Conservation (phyloP, 116 monocot species). For the Cymodocea nodosa region DNA sequence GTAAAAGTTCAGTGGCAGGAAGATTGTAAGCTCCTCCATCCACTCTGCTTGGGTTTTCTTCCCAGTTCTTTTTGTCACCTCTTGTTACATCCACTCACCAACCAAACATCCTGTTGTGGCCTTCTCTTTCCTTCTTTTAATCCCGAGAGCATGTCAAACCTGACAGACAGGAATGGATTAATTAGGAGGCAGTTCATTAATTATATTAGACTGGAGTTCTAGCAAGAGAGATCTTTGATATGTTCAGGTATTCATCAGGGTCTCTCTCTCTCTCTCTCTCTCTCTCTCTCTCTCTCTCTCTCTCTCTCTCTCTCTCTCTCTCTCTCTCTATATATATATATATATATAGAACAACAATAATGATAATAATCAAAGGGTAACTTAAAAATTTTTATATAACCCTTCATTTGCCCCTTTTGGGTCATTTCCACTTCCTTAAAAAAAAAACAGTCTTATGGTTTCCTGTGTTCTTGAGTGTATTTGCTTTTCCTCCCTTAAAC, state of each 20-base stretch:
- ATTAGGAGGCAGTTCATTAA: no score
- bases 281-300: no score
- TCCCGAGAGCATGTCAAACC: slow-evolving; percentile 19
- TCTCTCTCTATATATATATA: no score
- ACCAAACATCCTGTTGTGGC: not conserved
- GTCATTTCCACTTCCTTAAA: slow-evolving; percentile 7
- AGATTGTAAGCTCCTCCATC: not conserved
- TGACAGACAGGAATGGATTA: slow-evolving; percentile 7
- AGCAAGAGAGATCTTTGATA: not conserved
- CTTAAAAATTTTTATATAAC: not conserved
- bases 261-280: no score
- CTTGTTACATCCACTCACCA: slow-evolving; percentile 7
- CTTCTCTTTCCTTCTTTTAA: not conserved
- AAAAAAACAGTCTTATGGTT: slow-evolving; percentile 10
- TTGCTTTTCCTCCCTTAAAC: slow-evolving; percentile 77
- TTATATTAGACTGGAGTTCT: no score
- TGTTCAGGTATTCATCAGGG: not conserved
- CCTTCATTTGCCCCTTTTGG: not conserved
- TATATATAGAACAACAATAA: slow-evolving; percentile 2
- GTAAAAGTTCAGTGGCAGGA: not conserved
- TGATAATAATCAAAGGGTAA: slow-evolving; percentile 6
- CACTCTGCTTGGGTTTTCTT: not conserved
- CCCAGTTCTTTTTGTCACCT: slow-evolving; percentile 4
- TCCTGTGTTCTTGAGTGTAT: slow-evolving; percentile 45
- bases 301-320: no score